Base-by-base conservation (phyloP, 139 green algal genomes). In the Ulvella scutata region DNA sequence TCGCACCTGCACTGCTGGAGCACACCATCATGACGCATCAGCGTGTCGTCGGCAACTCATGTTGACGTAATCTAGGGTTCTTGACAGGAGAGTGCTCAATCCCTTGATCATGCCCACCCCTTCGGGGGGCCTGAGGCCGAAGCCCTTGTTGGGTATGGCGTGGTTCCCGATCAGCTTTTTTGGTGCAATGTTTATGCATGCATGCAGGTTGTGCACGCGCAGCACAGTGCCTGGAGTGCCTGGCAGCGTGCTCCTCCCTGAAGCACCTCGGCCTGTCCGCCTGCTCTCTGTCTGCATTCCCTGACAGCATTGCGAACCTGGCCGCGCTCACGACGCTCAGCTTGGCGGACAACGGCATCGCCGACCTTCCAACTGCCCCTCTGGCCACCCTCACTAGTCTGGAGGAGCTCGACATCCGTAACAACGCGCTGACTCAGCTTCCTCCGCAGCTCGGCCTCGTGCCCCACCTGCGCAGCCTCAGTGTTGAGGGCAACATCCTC, bases 381-480 rank as follows among this genome's bases (percentile, higher is more conserved):
- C 51, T 67, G n/a, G 17, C 10, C n/a, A 0, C 17, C 6, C 51
- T 67, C n/a, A 6, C 51, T 0, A 26, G 0, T n/a, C 51, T 67
- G n/a, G 51, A 67, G 51, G 51, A 67, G 51, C 51, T 67, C 51
- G 17, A 26, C 13, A 26, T 67, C n/a, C 51, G 51, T 26, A 67
- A 67, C 51, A 67, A 67, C 17, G 10, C 51, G 51, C 51, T 67
- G n/a, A 67, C 51, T n/a, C n/a, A n/a, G 51, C 51, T 67, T 6
- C 51, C 51, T n/a, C 51, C 51, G 51, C 51, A 67, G 51, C 51
- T 67, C 51, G 51, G n/a, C n/a, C 51, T 67, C n/a, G n/a, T 67
- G 2, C 51, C 51, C n/a, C 51, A 26, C 1, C 51, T 67, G 51
- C 51, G 51, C 51, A 31, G n/a, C n/a, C 51, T 67, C n/a, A 9